Evolutionary conservation across 179 eudicot genomes (phyloP), one percentile per base, ranked within the genome.

Genomic region (Vitellaria paradoxa): DNA sequence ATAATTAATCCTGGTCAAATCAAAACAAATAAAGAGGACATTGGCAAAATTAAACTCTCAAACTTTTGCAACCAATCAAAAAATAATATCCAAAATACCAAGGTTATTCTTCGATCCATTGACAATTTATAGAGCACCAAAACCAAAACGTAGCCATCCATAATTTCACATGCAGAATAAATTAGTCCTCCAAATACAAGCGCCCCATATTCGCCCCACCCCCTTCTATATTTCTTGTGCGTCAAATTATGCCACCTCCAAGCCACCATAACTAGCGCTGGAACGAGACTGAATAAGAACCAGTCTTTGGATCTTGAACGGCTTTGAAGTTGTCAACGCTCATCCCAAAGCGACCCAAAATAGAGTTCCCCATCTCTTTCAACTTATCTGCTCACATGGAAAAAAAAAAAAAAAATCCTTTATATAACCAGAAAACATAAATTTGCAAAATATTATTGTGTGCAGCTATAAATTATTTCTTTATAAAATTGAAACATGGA

Each of bases 251-350:
- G 37, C 37, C 37, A 30, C 37, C 37, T 30, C 37, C 47, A 3
- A 74, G 46, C 18, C 14, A 49, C 24, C 11, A 49, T 26, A 53
- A 47, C 78, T 83, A 88, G 24, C 81, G 84, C 77, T 94, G 97
- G 79, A 91, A 96, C 62, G 90, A 84, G 74, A 96, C 76, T 7
- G 99, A 92, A 74, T 94, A 93, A 20, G 99, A 94, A 68, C 99
- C 98, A 30, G 99, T 93, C 24, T 94, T 88, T 42, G 98, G 99
- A 88, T 96, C 98, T 80, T 94, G 81, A 23, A 96, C 94, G 6
- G 97, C 89, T 90, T 96, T 94, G 81, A 96, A 96, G 86, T 96
- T 96, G 92, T 96, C 97, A 0, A 89, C 81, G 73, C 98, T 96
- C 99, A 92, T 94, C 72, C 99, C 99, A 85, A 96, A 92, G 52